Evolutionary conservation across 495 filamentous ascomycete genomes (phyloP).

Genomic region (Neurospora hispaniola): DNA sequence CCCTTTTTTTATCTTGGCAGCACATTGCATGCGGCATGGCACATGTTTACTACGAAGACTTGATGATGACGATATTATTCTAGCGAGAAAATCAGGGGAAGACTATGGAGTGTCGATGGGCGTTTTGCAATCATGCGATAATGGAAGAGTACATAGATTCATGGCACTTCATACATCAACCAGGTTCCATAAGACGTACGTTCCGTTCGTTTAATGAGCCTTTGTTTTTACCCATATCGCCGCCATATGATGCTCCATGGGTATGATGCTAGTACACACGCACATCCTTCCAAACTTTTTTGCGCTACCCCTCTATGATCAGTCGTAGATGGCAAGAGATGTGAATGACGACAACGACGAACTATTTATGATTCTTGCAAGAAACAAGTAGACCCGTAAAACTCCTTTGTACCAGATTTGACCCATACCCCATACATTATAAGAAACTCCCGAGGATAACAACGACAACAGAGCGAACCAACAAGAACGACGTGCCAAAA

Average conservation of each 20-base stretch:
- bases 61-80: not conserved
- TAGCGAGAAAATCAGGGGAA: not conserved
- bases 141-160: not conserved
- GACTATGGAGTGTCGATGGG: not conserved
- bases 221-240: not conserved
- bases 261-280: not conserved
- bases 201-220: not conserved
- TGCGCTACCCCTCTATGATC: not conserved
- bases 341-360: not conserved
- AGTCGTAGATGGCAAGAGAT: not conserved
- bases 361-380: not conserved
- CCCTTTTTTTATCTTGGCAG: not conserved
- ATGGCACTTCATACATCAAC: not conserved
- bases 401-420: slow-evolving; percentile 1
- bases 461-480: slow-evolving; percentile 3
- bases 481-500: not conserved
- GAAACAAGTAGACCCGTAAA: slow-evolving; percentile 1
- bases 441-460: not conserved
- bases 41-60: not conserved
- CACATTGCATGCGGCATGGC: not conserved
- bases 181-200: not conserved
- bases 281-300: not conserved
- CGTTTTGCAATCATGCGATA: not conserved
- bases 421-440: slow-evolving; percentile 1
- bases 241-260: not conserved